Evolutionary conservation across 129 eudicot genomes (phyloP).

Genomic region (Saussurea involucrata): DNA sequence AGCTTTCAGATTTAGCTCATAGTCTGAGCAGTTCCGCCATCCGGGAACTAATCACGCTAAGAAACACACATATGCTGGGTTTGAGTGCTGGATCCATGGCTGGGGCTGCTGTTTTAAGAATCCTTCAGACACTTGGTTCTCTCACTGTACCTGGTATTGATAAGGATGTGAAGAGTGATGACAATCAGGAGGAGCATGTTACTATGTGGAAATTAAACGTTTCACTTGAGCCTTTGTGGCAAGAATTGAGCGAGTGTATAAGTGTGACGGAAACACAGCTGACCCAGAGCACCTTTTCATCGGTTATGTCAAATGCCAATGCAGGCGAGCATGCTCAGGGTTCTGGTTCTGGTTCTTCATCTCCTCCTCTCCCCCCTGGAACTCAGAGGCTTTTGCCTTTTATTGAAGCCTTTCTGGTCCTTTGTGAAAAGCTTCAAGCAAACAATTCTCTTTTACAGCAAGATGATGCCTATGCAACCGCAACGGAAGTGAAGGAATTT

Average conservation of each 20-base stretch:
- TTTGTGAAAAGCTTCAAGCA: constrained; percentile 89
- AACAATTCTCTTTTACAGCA: constrained; percentile 53
- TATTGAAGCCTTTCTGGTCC: constrained; percentile 82
- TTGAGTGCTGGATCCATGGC: constrained; percentile 99
- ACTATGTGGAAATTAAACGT: constrained; percentile 73
- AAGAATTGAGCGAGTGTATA: constrained; percentile 87
- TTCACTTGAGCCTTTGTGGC: constrained; percentile 91
- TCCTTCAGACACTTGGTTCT: constrained; percentile 86
- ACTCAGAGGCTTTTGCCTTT: constrained; percentile 90
- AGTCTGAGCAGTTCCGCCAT: constrained; percentile 79
- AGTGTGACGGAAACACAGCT: constrained; percentile 76
- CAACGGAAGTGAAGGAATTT: constrained; percentile 80
- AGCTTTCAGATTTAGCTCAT: constrained; percentile 85
- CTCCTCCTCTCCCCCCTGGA: constrained; percentile 94
- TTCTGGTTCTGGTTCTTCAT: constrained; percentile 44
- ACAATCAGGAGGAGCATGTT: constrained; percentile 77
- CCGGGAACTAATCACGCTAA: constrained; percentile 69
- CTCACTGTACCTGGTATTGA: constrained; percentile 47
- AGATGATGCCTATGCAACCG: constrained; percentile 72
- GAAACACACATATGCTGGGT: constrained; percentile 87
- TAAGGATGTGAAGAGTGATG: constrained; percentile 35
- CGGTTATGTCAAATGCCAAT: constrained; percentile 42
- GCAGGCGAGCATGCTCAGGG: constrained; percentile 56
- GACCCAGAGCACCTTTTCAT: constrained; percentile 62
- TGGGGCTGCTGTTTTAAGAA: constrained; percentile 89